Evolutionary conservation across 1,139 yeast species (phyloP).

Genomic region (Magnusiomyces paraingens): DNA sequence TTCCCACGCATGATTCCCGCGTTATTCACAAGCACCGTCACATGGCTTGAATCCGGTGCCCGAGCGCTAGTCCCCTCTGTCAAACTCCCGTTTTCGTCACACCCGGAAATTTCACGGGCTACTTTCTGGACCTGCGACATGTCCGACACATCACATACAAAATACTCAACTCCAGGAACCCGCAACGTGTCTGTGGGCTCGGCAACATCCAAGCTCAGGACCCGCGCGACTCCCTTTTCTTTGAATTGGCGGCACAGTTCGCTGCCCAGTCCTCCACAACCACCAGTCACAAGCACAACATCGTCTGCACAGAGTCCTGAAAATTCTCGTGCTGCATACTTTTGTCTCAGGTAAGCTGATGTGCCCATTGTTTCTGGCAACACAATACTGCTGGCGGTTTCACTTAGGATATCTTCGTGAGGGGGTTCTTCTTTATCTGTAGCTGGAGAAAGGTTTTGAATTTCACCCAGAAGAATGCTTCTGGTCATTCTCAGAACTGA

Average conservation of each 20-base stretch:
- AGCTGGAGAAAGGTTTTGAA: no score
- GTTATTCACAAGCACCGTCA: slow-evolving; percentile 68
- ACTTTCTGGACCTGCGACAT: slow-evolving; percentile 35
- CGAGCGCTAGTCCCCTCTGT: no score
- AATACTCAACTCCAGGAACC: slow-evolving; percentile 45
- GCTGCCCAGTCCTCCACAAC: slow-evolving; percentile 14
- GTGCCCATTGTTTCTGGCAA: no score
- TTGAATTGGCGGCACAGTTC: slow-evolving; percentile 6
- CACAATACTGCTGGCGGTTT: no score
- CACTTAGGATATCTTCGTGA: no score
- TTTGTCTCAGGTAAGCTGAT: no score
- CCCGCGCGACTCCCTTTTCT: slow-evolving; percentile 26
- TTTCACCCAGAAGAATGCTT: no score
- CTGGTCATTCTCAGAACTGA: no score
- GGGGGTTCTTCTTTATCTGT: no score
- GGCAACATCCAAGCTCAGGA: slow-evolving; percentile 58
- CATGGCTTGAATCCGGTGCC: slow-evolving; percentile 42
- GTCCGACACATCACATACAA: slow-evolving; percentile 62
- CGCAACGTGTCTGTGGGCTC: slow-evolving; percentile 36
- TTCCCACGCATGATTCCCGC: slow-evolving; percentile 67
- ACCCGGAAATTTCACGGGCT: slow-evolving; percentile 7
- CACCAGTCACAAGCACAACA: slow-evolving; percentile 17
- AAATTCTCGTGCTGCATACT: no score
- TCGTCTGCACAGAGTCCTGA: slow-evolving; percentile 1
- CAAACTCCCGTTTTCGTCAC: no score